A percentile compares a stretch with the other conserved stretches of the same genome.
Evolutionary conservation across 306 rosid species (phyloP).

Genomic region (Citrullus colocynthis): DNA sequence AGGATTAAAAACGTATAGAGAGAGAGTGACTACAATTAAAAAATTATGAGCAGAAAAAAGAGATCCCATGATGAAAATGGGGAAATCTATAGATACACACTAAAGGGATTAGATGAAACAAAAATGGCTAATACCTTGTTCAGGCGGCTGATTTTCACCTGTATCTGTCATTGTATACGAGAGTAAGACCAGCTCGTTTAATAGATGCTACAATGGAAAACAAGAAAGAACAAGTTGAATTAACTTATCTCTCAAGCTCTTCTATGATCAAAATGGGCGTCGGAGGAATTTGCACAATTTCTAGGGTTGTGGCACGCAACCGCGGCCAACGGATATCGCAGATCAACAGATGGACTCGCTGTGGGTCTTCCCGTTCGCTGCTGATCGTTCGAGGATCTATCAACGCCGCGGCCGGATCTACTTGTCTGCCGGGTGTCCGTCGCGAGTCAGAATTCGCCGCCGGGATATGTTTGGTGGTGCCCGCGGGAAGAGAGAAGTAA

Average conservation of each 20-base stretch:
- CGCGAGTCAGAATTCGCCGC: not conserved
- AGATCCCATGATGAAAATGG: not conserved
- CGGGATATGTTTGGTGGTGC: not conserved
- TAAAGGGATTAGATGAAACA: not conserved
- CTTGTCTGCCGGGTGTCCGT: not conserved
- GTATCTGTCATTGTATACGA: slow-evolving; percentile 22
- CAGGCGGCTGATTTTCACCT: slow-evolving; percentile 18
- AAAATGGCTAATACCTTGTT: slow-evolving; percentile 17
- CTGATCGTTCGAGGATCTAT: not conserved
- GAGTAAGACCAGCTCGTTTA: not conserved
- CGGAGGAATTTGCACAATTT: not conserved
- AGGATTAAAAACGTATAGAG: not conserved
- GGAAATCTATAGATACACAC: not conserved
- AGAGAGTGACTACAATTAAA: not conserved
- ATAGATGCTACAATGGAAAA: not conserved
- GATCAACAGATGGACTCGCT: not conserved
- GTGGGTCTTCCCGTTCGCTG: not conserved
- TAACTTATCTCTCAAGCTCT: not conserved
- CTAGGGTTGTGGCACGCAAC: not conserved
- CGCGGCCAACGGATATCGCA: not conserved
- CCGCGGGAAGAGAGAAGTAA: not conserved
- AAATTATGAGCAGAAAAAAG: not conserved
- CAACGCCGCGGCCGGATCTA: not conserved
- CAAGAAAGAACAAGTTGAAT: not conserved
- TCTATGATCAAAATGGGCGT: not conserved